Evolutionary conservation across 495 filamentous ascomycete genomes (phyloP).

Genomic region (Tuber magnatum): DNA sequence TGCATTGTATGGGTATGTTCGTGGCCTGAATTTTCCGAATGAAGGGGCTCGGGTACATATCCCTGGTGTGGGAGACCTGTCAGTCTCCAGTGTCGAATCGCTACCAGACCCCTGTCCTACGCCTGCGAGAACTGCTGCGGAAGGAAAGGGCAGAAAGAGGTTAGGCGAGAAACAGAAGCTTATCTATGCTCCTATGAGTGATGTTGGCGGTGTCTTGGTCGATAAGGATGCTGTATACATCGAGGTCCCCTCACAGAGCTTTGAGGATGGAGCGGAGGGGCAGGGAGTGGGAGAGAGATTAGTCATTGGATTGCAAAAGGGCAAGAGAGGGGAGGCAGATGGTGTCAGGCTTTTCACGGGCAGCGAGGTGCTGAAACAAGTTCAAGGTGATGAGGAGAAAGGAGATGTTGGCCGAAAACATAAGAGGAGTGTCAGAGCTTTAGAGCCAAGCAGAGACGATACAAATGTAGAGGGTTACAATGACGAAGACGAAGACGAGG

Average conservation of each 20-base stretch:
- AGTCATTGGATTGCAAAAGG: conserved; percentile 82
- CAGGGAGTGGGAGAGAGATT: conserved; percentile 87
- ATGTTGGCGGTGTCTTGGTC: conserved; percentile 82
- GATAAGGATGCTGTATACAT: conserved; percentile 78
- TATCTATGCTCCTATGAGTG: conserved; percentile 93
- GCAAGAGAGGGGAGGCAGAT: conserved; percentile 70
- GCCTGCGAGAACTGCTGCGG: conserved; percentile 74
- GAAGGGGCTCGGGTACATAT: conserved; percentile 84
- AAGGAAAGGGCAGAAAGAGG: conserved; percentile 69
- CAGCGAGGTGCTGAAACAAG: conserved; percentile 59
- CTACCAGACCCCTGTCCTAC: conserved; percentile 94
- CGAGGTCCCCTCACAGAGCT: conserved; percentile 66
- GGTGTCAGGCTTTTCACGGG: conserved; percentile 76
- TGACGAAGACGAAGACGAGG: conserved; percentile 50
- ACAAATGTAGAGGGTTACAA: conserved; percentile 21
- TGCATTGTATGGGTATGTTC: conserved; percentile 84
- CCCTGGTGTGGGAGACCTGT: conserved; percentile 88
- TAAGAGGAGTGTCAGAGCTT: conserved; percentile 58
- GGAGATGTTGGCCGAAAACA: conserved; percentile 58
- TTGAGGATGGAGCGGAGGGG: conserved; percentile 62
- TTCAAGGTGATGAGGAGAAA: conserved; percentile 52
- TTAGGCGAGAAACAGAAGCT: conserved; percentile 93
- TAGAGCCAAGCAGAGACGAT: conserved; percentile 52
- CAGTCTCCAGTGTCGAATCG: conserved; percentile 72
- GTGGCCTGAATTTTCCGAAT: conserved; percentile 91